Conservation (phyloP, 495 filamentous ascomycete genomes). For the Aspergillus hancockii region DNA sequence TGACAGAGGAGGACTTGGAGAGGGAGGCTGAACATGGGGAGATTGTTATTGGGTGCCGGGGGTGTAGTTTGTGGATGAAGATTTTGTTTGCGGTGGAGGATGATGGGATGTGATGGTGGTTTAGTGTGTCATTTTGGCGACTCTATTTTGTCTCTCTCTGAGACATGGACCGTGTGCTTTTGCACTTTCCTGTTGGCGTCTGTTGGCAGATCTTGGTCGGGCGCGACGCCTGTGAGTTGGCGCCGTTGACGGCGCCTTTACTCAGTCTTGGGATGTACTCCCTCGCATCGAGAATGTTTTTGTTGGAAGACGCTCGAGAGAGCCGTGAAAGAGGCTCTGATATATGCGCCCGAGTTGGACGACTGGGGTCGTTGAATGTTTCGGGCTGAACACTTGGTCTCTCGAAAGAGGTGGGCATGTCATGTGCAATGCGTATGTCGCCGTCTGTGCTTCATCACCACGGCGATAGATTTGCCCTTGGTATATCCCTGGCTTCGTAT, state of each 20-base stretch:
- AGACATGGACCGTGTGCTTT: background rate
- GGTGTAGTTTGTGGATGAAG: constrained; percentile 81
- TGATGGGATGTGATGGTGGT: too few species aligned
- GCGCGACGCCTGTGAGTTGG: too few species aligned
- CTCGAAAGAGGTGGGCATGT: background rate
- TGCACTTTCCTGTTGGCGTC: background rate
- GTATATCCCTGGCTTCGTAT: too few species aligned
- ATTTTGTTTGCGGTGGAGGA: constrained; percentile 69
- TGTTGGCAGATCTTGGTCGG: background rate
- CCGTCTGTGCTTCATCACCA: background rate
- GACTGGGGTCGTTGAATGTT: background rate
- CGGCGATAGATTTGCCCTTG: too few species aligned
- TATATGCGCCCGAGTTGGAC: background rate
- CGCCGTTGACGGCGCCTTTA: background rate
- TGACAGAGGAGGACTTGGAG: constrained; percentile 72
- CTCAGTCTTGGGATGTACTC: background rate
- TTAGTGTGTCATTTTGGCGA: background rate
- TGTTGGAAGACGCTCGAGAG: background rate
- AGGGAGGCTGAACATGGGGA: constrained; percentile 63
- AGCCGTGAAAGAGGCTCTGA: background rate
- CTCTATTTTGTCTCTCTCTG: background rate
- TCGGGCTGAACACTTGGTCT: background rate
- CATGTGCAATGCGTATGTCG: background rate
- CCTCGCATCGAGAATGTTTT: too few species aligned
- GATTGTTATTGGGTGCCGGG: constrained; percentile 72